A percentile compares a stretch with the other conserved stretches of the same genome.
These are phyloP conservation scores for Triangularia setosa DNA, from an alignment of 2,329 filamentous ascomycete species.

Conservation along the genomic window DNA sequence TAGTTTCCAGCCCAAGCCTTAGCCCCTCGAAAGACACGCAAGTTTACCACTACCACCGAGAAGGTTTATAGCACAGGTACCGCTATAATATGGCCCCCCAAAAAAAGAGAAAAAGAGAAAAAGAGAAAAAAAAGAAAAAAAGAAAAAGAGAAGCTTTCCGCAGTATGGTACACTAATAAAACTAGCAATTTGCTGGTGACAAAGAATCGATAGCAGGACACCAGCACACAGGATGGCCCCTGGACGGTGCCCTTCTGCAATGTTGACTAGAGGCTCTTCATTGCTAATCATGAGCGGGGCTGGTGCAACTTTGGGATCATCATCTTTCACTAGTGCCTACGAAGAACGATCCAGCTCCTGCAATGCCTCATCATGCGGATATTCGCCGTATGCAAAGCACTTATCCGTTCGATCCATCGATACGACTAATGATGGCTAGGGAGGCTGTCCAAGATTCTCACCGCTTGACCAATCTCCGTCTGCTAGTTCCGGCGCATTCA, in stretches of 20 bases:
- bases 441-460: neutral
- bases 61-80: neutral
- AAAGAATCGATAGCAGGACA: neutral
- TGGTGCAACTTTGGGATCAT: neutral
- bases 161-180: constrained; percentile 17
- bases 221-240: constrained; percentile 3
- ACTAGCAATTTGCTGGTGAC: constrained; percentile 2
- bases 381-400: neutral
- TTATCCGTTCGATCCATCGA: neutral
- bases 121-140: no score
- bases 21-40: neutral
- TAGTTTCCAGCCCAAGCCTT: neutral
- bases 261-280: neutral
- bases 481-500: neutral
- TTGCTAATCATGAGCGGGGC: neutral
- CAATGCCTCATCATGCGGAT: constrained; percentile 1
- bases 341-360: neutral
- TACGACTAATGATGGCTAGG: neutral
- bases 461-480: neutral
- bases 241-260: constrained; percentile 10
- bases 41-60: neutral
- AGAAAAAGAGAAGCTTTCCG: constrained; percentile 1
- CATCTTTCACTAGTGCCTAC: neutral
- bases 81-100: neutral
- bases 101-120: no score